phyloP scores from a whole-genome alignment of 2,329 filamentous ascomycete species.

The Purpureocillium takamizusanense region DNA sequence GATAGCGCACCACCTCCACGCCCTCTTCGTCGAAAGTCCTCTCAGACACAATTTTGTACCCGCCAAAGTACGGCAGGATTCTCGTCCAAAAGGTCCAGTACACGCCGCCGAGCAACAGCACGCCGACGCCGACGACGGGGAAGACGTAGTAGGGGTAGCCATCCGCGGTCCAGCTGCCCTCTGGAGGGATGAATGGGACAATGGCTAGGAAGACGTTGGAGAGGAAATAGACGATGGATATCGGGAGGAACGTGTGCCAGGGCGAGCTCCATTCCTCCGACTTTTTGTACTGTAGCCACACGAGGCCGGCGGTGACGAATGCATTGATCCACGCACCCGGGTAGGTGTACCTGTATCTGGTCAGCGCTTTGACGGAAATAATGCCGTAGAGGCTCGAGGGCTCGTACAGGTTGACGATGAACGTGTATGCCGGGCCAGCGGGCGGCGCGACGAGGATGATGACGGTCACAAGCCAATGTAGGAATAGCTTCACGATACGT shows the following conservation, averaged over 20 bases:
- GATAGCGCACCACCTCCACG: constrained; percentile 31
- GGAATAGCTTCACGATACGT: neutral
- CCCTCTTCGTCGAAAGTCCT: constrained; percentile 29
- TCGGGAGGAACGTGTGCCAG: constrained; percentile 39
- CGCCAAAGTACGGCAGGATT: constrained; percentile 37
- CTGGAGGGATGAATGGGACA: constrained; percentile 46
- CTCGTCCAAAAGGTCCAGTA: constrained; percentile 47
- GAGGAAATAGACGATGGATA: constrained; percentile 38
- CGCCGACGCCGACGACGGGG: constrained; percentile 42
- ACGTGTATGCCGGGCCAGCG: neutral
- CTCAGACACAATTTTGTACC: constrained; percentile 38
- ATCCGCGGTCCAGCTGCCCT: constrained; percentile 33
- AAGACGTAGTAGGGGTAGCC: constrained; percentile 49
- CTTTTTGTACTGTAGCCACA: constrained; percentile 41
- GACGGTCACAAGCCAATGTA: constrained; percentile 2
- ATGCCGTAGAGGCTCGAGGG: neutral
- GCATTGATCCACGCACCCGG: constrained; percentile 45
- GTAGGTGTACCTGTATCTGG: constrained; percentile 31
- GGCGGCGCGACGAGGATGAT: constrained; percentile 1
- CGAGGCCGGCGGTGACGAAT: constrained; percentile 39
- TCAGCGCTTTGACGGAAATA: neutral
- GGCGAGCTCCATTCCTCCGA: constrained; percentile 43
- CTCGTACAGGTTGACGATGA: constrained; percentile 2
- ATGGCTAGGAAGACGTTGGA: constrained; percentile 42
- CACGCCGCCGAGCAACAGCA: constrained; percentile 37